These are phyloP conservation scores for Manihot esculenta DNA, from an alignment of 441 rosid genomes.

Conservation along the genomic window DNA sequence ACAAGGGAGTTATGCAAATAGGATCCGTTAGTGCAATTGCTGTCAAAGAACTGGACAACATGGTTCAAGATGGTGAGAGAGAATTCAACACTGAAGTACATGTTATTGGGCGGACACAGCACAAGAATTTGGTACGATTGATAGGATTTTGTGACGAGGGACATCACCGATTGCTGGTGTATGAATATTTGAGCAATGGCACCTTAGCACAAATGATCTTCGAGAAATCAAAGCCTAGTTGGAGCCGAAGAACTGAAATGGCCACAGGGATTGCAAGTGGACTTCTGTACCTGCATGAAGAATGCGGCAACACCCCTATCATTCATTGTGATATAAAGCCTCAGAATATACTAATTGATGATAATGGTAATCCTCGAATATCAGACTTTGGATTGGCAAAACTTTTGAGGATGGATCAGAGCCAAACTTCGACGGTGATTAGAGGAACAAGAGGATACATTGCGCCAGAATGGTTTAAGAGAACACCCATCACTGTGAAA, in stretches of 20 bases:
- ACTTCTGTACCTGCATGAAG: slow-evolving; percentile 44
- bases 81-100: slow-evolving; percentile 37
- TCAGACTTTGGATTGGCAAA: slow-evolving; percentile 53
- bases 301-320: slow-evolving; percentile 35
- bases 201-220: slow-evolving; percentile 34
- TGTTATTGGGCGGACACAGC: slow-evolving; percentile 39
- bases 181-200: slow-evolving; percentile 48
- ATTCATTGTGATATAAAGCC: slow-evolving; percentile 55
- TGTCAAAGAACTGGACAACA: slow-evolving; percentile 29
- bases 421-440: slow-evolving; percentile 29
- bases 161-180: slow-evolving; percentile 41
- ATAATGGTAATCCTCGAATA: slow-evolving; percentile 28
- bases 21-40: slow-evolving; percentile 16
- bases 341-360: slow-evolving; percentile 44
- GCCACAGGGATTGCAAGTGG: slow-evolving; percentile 40
- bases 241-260: slow-evolving; percentile 35
- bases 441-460: slow-evolving; percentile 53
- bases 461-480: slow-evolving; percentile 48
- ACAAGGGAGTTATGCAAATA: slow-evolving; percentile 26
- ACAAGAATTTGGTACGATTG: slow-evolving; percentile 45
- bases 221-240: slow-evolving; percentile 28
- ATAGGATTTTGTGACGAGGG: slow-evolving; percentile 46
- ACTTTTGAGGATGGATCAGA: slow-evolving; percentile 41
- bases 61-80: background rate
- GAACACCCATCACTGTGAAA: slow-evolving; percentile 44